Percentiles rank a stretch among this genome's conserved stretches.
Conservation (phyloP, 495 filamentous ascomycete species). For the Penicillium robsamsonii region DNA sequence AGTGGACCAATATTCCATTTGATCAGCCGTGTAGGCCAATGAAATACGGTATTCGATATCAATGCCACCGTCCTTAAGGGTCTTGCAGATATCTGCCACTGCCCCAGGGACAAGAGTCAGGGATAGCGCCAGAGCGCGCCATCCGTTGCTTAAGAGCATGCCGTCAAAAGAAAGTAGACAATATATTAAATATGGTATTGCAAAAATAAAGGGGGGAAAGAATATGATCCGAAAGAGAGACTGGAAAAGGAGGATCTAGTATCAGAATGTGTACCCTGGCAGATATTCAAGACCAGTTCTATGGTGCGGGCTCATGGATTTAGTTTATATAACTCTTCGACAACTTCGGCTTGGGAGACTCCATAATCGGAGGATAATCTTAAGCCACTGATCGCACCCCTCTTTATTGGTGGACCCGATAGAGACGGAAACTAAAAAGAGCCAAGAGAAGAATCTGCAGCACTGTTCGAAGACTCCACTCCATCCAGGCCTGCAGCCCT, state of each 20-base stretch:
- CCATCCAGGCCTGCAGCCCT: not conserved
- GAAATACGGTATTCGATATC: conserved; percentile 30
- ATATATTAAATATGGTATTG: not conserved
- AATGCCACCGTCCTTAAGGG: conserved; percentile 30
- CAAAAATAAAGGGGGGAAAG: not conserved
- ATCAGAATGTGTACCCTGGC: not conserved
- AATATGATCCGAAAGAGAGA: not conserved
- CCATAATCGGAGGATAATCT: conserved; percentile 10
- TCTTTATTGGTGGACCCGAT: conserved; percentile 4
- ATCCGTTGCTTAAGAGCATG: conserved; percentile 23
- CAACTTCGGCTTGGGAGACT: not conserved
- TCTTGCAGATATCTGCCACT: conserved; percentile 39
- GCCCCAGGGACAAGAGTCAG: conserved; percentile 21
- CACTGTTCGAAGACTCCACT: not conserved
- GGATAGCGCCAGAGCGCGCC: conserved; percentile 24
- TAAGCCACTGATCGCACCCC: conserved; percentile 1
- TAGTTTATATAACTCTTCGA: not conserved
- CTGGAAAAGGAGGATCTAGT: not conserved
- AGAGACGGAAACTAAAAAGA: not conserved
- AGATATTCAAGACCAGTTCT: not conserved
- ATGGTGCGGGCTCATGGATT: not conserved
- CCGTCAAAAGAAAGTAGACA: not conserved
- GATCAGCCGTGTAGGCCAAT: conserved; percentile 26
- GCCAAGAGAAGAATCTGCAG: not conserved
- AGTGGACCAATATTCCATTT: conserved; percentile 41